These are phyloP conservation scores for Neocallimastix lanati DNA, from an alignment of 192 early-diverging fungal genomes.

Conservation along the genomic window DNA sequence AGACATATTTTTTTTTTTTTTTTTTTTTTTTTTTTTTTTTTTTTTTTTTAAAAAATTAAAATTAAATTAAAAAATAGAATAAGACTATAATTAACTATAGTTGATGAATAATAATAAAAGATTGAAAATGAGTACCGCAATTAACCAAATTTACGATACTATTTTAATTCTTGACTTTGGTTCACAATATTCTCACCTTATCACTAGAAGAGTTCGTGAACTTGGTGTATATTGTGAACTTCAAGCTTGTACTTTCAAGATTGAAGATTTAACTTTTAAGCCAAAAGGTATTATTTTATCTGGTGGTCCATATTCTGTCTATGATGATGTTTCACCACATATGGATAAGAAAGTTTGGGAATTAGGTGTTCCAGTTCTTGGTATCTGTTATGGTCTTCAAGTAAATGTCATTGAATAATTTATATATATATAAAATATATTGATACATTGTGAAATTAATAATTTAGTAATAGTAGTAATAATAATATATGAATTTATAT, in stretches of 20 bases:
- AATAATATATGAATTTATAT: too few relatives aligned
- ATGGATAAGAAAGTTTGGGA: constrained; percentile 80
- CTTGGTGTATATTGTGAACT: constrained; percentile 98
- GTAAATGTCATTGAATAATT: constrained; percentile 12
- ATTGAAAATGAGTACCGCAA: constrained; percentile 22
- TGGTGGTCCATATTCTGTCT: constrained; percentile 91
- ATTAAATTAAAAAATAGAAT: too few relatives aligned
- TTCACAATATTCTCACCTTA: constrained; percentile 95
- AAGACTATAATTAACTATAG: background rate
- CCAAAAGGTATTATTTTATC: constrained; percentile 92
- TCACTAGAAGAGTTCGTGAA: constrained; percentile 86
- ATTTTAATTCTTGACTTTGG: constrained; percentile 98
- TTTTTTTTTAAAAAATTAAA: too few relatives aligned
- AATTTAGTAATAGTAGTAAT: too few relatives aligned
- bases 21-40: too few relatives aligned
- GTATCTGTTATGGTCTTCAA: constrained; percentile 98
- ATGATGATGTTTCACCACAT: constrained; percentile 82
- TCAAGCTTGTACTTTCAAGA: constrained; percentile 88
- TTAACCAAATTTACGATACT: constrained; percentile 77
- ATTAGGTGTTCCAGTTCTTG: constrained; percentile 76
- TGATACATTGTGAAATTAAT: too few relatives aligned
- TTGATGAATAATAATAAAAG: background rate
- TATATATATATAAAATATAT: too few relatives aligned
- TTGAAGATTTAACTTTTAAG: constrained; percentile 80
- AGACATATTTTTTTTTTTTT: too few relatives aligned